Conservation (phyloP, 2,329 filamentous ascomycete species). For the Davidsoniella eucalypti region DNA sequence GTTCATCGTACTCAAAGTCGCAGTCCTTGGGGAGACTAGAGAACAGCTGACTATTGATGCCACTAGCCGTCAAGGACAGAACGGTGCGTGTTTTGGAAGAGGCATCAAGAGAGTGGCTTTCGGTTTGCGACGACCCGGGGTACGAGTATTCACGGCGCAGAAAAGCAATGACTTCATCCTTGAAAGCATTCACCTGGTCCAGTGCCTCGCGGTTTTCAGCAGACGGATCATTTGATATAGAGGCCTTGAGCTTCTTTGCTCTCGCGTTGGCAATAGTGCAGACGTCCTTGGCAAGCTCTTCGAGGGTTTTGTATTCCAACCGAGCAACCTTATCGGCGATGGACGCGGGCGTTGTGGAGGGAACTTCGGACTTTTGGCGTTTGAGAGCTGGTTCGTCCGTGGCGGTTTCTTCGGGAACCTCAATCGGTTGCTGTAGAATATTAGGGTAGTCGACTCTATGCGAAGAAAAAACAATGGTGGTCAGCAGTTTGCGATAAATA, state of each 20-base stretch:
- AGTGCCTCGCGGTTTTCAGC: constrained; percentile 12
- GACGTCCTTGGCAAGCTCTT: constrained; percentile 47
- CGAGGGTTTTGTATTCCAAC: constrained; percentile 40
- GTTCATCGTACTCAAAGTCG: constrained; percentile 16
- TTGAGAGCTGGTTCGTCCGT: constrained; percentile 39
- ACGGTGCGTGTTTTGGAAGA: constrained; percentile 29
- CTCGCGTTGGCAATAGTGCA: constrained; percentile 31
- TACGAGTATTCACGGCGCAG: constrained; percentile 44
- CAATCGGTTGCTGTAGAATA: constrained; percentile 25
- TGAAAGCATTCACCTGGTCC: constrained; percentile 4
- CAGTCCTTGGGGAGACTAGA: constrained; percentile 50
- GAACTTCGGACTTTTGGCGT: constrained; percentile 39
- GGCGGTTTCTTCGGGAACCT: constrained; percentile 34
- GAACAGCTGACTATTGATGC: constrained; percentile 62
- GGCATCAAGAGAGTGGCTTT: neutral
- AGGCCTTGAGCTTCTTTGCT: constrained; percentile 29
- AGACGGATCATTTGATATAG: constrained; percentile 16
- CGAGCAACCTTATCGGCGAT: constrained; percentile 38
- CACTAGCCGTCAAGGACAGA: constrained; percentile 61
- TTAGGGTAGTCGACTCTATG: constrained; percentile 30
- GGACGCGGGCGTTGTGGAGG: constrained; percentile 21
- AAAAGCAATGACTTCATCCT: constrained; percentile 42
- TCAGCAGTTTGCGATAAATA: neutral
- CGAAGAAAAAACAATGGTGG: neutral
- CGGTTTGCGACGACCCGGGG: constrained; percentile 17